Evolutionary conservation across 2,329 filamentous ascomycete genomes (phyloP).

Genomic region (Pestalotiopsis sp.): DNA sequence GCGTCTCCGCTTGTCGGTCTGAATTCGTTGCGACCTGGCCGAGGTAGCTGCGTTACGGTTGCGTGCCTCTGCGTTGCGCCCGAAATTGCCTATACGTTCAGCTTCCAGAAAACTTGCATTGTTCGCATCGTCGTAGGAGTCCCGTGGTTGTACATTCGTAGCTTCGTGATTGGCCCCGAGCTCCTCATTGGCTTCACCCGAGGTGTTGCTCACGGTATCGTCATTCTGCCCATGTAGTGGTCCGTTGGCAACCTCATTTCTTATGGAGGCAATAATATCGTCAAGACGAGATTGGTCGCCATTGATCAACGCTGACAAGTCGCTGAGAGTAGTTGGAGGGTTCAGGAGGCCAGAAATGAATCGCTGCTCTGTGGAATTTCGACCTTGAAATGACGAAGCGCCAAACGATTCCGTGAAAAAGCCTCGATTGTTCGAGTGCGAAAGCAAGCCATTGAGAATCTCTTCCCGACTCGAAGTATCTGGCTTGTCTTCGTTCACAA

Average conservation of each 20-base stretch:
- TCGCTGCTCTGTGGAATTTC: conserved; percentile 22
- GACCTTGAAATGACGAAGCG: conserved; percentile 21
- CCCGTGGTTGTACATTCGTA: neutral
- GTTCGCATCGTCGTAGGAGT: conserved; percentile 22
- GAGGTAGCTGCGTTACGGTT: conserved; percentile 23
- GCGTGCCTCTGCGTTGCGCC: conserved; percentile 29
- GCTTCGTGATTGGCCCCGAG: too few species aligned
- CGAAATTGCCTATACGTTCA: conserved; percentile 37
- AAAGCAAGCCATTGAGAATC: conserved; percentile 56
- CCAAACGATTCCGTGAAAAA: conserved; percentile 34
- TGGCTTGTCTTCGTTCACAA: conserved; percentile 58
- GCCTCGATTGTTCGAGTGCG: conserved; percentile 29
- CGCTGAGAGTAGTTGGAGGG: conserved; percentile 30
- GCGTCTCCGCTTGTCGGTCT: conserved; percentile 38
- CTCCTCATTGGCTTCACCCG: conserved; percentile 26
- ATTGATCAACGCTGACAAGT: conserved; percentile 28
- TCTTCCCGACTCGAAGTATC: conserved; percentile 63
- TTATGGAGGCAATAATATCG: conserved; percentile 31
- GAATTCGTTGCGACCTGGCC: conserved; percentile 34
- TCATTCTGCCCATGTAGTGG: conserved; percentile 18
- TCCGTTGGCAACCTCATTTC: conserved; percentile 17
- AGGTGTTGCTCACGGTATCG: conserved; percentile 21
- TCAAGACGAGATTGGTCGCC: conserved; percentile 30
- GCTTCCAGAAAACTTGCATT: too few species aligned
- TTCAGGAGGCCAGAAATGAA: conserved; percentile 32